Evolutionary conservation across 2,329 filamentous ascomycete genomes (phyloP).

Genomic region (Aschersonia sp.): DNA sequence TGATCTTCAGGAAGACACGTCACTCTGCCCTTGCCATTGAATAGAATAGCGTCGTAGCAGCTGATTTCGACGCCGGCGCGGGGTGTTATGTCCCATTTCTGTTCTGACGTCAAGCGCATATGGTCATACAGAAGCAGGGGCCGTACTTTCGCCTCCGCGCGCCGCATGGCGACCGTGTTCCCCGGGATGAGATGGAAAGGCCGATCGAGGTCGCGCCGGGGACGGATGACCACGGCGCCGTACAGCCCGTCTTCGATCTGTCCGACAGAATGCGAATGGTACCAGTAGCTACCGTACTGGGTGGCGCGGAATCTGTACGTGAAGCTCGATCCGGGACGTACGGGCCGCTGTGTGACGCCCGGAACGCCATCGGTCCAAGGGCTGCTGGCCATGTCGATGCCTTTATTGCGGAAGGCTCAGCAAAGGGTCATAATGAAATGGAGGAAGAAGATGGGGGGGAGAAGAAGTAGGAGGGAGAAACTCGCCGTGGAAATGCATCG

Average conservation of each 20-base stretch:
- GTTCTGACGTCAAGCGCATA: slow-evolving; percentile 35
- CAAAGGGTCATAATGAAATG: no score
- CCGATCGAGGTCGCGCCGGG: slow-evolving; percentile 13
- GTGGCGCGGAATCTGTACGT: slow-evolving; percentile 39
- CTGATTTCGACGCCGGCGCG: slow-evolving; percentile 31
- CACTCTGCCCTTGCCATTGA: slow-evolving; percentile 47
- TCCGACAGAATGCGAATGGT: slow-evolving; percentile 40
- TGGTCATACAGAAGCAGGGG: slow-evolving; percentile 42
- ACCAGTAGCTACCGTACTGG: slow-evolving; percentile 45
- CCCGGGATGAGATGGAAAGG: slow-evolving; percentile 35
- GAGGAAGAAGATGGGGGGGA: no score
- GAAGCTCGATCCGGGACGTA: slow-evolving; percentile 23
- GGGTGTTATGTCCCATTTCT: slow-evolving; percentile 28
- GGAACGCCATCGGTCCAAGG: slow-evolving; percentile 48
- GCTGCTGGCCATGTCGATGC: slow-evolving; percentile 33
- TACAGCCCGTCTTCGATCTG: slow-evolving; percentile 47
- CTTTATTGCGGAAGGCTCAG: slow-evolving; percentile 10
- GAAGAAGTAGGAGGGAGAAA: background rate
- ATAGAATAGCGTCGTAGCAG: slow-evolving; percentile 45
- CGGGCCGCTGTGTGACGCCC: slow-evolving; percentile 38
- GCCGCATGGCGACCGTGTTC: slow-evolving; percentile 26
- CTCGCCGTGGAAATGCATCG: slow-evolving; percentile 34
- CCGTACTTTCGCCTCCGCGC: slow-evolving; percentile 30
- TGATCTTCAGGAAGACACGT: slow-evolving; percentile 32
- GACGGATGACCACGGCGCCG: slow-evolving; percentile 38